Percentiles rank a stretch among this genome's conserved stretches.
These are phyloP conservation scores for Liriodendron chinense DNA, from an alignment of 164 flowering plant genomes.

Conservation along the genomic window DNA sequence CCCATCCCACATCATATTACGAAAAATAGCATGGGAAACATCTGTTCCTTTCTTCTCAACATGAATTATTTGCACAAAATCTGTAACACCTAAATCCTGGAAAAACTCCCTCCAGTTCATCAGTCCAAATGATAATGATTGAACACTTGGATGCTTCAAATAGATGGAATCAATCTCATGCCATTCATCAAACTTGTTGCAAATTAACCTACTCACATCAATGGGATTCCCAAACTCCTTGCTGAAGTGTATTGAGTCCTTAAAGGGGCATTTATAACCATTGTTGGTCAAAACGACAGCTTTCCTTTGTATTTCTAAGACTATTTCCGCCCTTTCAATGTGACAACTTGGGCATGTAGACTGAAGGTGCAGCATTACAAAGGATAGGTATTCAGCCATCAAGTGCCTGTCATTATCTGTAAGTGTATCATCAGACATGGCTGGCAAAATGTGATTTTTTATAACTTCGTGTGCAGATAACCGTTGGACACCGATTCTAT, in stretches of 20 bases:
- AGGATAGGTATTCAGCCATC: conserved; percentile 71
- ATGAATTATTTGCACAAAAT: conserved; percentile 70
- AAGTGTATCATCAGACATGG: conserved; percentile 37
- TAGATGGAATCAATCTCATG: conserved; percentile 67
- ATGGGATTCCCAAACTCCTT: conserved; percentile 65
- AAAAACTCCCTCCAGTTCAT: conserved; percentile 76
- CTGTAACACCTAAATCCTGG: conserved; percentile 68
- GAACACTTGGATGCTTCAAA: conserved; percentile 51
- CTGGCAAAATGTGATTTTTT: conserved; percentile 65
- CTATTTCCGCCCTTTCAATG: conserved; percentile 49
- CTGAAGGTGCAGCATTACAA: conserved; percentile 75
- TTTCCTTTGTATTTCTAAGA: conserved; percentile 53
- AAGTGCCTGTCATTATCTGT: conserved; percentile 31
- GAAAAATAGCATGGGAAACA: conserved; percentile 24
- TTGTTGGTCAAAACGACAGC: conserved; percentile 67
- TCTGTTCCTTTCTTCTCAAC: conserved; percentile 45
- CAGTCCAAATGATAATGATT: conserved; percentile 33
- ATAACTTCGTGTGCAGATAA: conserved; percentile 82
- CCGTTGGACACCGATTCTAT: conserved; percentile 62
- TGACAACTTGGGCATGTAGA: conserved; percentile 59
- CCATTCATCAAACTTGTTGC: conserved; percentile 47
- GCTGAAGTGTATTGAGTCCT: conserved; percentile 73
- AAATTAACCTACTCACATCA: conserved; percentile 45
- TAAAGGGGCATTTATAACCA: conserved; percentile 58
- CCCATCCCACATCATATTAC: conserved; percentile 20